Base-by-base conservation (phyloP, 345 rosid species). In the Laguncularia racemosa region DNA sequence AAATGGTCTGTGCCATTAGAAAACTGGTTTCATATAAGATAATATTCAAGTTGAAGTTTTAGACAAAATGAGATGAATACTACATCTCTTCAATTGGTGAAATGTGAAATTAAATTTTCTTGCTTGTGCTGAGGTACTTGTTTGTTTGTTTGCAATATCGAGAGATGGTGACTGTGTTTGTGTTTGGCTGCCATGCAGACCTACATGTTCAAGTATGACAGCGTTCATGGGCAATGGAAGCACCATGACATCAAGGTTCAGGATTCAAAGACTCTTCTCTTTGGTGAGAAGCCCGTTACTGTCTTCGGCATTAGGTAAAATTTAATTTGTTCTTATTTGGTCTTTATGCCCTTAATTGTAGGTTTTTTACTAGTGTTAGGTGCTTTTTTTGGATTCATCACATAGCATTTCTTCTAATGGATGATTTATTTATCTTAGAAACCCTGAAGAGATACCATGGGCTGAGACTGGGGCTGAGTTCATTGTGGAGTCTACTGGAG, bases 371-470 rank as follows among this genome's bases (percentile, higher is more conserved):
- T 28, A 52, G 19, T 2, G 3, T 19, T 21, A 18, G 23, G 20
- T 12, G 16, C 15, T 21, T 40, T 21, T 48, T 12, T 49, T 48
- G 28, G 19, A 20, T 23, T 14, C 18, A 6, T 4, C 16, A 40
- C 11, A n/a, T 3, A 20, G 19, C 19, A 38, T 8, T 44, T 19
- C 18, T 28, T 8, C 11, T 14, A 20, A 23, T 16, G 8, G 45
- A 57, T 28, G 20, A 28, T 43, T 6, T 56, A 44, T 14, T 23
- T 12, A 40, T 52, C 26, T 26, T 49, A 84, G 89, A 48, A 84
- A 84, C 56, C 89, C 89, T 3, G 89, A 81, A 64, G 89, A 84
- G 58, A 84, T 81, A 60, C 89, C 89, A 45, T 84, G 89, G 89
- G 79, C 73, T 8, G 69, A 76, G 66, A 47, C 79, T 50, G 89